These are phyloP conservation scores for Brachypodium distachyon DNA, from an alignment of 202 grass and related monocot genomes.

Conservation along the genomic window DNA sequence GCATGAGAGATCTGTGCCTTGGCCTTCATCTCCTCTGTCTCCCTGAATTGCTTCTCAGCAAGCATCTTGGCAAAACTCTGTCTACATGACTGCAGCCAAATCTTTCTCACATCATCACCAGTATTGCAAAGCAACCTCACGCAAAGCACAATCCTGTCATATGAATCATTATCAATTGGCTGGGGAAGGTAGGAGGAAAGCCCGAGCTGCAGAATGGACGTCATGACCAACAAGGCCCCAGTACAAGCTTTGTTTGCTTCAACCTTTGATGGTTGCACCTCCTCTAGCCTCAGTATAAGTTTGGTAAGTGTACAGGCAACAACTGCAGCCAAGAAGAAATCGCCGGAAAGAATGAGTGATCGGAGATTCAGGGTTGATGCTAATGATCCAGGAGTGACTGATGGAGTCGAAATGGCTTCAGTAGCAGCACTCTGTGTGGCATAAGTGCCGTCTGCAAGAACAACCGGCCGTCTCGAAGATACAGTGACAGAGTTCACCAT, in stretches of 20 bases:
- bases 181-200: constrained; percentile 66
- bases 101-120: constrained; percentile 71
- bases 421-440: constrained; percentile 74
- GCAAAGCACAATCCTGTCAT: constrained; percentile 68
- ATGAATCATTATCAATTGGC: constrained; percentile 70
- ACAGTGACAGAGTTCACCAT: constrained; percentile 49
- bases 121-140: constrained; percentile 86
- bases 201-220: constrained; percentile 62
- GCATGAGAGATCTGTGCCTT: constrained; percentile 68
- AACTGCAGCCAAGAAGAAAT: constrained; percentile 73
- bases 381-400: constrained; percentile 47
- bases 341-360: constrained; percentile 79
- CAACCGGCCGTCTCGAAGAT: constrained; percentile 66
- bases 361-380: constrained; percentile 61
- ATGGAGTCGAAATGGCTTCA: constrained; percentile 41
- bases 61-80: constrained; percentile 90
- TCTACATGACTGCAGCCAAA: constrained; percentile 78
- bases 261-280: constrained; percentile 60
- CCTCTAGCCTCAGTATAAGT: constrained; percentile 71
- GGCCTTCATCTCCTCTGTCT: constrained; percentile 74
- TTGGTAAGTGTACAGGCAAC: constrained; percentile 71
- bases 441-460: constrained; percentile 77
- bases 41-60: constrained; percentile 81
- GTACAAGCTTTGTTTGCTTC: constrained; percentile 70
- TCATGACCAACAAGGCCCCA: constrained; percentile 57